Evolutionary conservation across 805 yeast species (phyloP).

Genomic region (Zygotorulaspora florentina): DNA sequence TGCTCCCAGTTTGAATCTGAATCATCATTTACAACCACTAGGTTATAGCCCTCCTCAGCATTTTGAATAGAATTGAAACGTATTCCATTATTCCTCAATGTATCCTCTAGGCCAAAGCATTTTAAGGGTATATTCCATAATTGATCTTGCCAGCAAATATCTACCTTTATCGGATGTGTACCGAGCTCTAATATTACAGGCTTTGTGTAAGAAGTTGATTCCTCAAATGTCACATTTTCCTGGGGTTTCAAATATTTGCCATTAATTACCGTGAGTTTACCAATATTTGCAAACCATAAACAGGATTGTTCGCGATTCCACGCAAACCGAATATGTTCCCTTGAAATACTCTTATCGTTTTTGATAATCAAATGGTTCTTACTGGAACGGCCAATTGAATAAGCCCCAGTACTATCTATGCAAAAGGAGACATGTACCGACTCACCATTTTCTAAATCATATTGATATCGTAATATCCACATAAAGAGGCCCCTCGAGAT

Average conservation of each 20-base stretch:
- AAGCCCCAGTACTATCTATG: constrained; percentile 11
- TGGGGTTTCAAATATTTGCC: constrained; percentile 18
- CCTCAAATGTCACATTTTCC: constrained; percentile 13
- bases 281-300: constrained; percentile 19
- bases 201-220: neutral
- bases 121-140: constrained; percentile 17
- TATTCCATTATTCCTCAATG: constrained; percentile 5
- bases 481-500: constrained; percentile 9
- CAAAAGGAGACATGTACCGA: constrained; percentile 15
- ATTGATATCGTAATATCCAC: constrained; percentile 28
- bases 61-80: neutral
- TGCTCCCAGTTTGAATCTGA: neutral
- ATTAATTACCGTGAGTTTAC: constrained; percentile 28
- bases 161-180: constrained; percentile 21
- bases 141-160: constrained; percentile 12
- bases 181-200: constrained; percentile 17
- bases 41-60: neutral
- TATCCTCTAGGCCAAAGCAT: neutral
- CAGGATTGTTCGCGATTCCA: constrained; percentile 15
- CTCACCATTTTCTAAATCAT: constrained; percentile 21
- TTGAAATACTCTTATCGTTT: constrained; percentile 34
- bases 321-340: constrained; percentile 25
- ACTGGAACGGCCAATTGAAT: constrained; percentile 32
- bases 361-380: constrained; percentile 27
- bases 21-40: constrained; percentile 2